A percentile compares a stretch with the other conserved stretches of the same genome.
These are phyloP conservation scores for Platismatia glauca DNA, from an alignment of 495 filamentous ascomycete genomes.

Conservation along the genomic window DNA sequence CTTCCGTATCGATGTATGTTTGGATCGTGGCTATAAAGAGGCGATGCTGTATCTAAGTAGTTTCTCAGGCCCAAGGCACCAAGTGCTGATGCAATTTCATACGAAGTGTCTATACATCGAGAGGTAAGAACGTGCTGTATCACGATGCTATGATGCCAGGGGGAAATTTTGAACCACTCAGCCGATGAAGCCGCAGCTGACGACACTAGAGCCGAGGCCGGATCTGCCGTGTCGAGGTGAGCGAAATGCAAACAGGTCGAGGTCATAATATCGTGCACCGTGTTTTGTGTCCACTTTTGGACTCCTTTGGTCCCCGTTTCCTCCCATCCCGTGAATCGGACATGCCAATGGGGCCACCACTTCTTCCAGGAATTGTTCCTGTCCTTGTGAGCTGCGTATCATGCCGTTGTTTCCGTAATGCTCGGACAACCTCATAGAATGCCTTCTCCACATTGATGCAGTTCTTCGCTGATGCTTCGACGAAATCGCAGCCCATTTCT, in stretches of 20 bases:
- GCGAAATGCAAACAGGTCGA: neutral
- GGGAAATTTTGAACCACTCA: neutral
- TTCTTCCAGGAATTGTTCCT: slow-evolving; percentile 35
- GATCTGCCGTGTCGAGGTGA: neutral
- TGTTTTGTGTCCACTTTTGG: neutral
- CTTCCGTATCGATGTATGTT: neutral
- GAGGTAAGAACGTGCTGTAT: neutral
- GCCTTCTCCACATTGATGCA: slow-evolving; percentile 99
- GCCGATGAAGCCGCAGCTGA: neutral
- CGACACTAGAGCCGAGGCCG: neutral
- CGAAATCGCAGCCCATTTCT: slow-evolving; percentile 91
- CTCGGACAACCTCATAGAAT: slow-evolving; percentile 94
- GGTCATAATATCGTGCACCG: slow-evolving; percentile 14
- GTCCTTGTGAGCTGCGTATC: slow-evolving; percentile 37
- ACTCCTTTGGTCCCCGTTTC: slow-evolving; percentile 9
- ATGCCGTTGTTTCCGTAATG: slow-evolving; percentile 74
- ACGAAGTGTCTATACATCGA: neutral
- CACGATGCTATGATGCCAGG: neutral
- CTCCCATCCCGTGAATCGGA: slow-evolving; percentile 14
- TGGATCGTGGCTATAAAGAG: neutral
- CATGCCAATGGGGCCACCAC: slow-evolving; percentile 34
- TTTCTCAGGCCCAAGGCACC: neutral
- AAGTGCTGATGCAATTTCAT: neutral
- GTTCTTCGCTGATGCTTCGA: slow-evolving; percentile 98
- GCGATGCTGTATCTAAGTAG: neutral